A percentile compares a stretch with the other conserved stretches of the same genome.
phyloP scores from a whole-genome alignment of 2,329 filamentous ascomycete species.

The Lecanicillium sp. region DNA sequence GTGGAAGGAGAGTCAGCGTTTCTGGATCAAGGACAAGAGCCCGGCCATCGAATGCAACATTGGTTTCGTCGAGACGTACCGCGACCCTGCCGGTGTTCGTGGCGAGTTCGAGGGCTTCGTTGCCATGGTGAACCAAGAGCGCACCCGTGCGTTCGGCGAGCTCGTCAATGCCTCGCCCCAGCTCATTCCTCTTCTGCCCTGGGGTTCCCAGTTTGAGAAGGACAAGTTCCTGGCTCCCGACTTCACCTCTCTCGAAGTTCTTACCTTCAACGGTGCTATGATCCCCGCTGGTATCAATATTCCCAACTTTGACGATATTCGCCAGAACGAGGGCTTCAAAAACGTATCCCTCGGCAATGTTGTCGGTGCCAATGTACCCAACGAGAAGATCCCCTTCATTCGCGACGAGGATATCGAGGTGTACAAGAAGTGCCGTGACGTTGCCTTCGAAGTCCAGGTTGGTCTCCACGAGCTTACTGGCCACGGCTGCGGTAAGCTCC shows the following conservation, averaged over 20 bases:
- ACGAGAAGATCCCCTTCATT: constrained; percentile 91
- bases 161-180: constrained; percentile 74
- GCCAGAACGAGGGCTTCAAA: constrained; percentile 83
- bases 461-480: constrained; percentile 83
- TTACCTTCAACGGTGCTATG: constrained; percentile 66
- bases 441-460: constrained; percentile 91
- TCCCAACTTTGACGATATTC: constrained; percentile 68
- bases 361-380: constrained; percentile 80
- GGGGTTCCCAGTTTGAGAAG: constrained; percentile 86
- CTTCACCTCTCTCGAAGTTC: constrained; percentile 88
- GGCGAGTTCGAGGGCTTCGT: constrained; percentile 85
- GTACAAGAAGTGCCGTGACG: constrained; percentile 77
- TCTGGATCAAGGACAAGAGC: constrained; percentile 78
- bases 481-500: constrained; percentile 87
- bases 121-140: constrained; percentile 81
- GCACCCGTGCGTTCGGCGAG: constrained; percentile 79
- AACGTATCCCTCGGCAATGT: constrained; percentile 93
- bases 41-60: constrained; percentile 76
- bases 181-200: constrained; percentile 86
- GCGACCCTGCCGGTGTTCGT: constrained; percentile 73
- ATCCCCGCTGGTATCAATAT: constrained; percentile 66
- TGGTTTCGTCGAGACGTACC: constrained; percentile 80
- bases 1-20: constrained; percentile 74
- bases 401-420: constrained; percentile 68
- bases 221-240: constrained; percentile 93